Evolutionary conservation across 2,329 filamentous ascomycete species (phyloP), one percentile per base, ranked within the genome.

Genomic region (Phaeosphaeria sp.): DNA sequence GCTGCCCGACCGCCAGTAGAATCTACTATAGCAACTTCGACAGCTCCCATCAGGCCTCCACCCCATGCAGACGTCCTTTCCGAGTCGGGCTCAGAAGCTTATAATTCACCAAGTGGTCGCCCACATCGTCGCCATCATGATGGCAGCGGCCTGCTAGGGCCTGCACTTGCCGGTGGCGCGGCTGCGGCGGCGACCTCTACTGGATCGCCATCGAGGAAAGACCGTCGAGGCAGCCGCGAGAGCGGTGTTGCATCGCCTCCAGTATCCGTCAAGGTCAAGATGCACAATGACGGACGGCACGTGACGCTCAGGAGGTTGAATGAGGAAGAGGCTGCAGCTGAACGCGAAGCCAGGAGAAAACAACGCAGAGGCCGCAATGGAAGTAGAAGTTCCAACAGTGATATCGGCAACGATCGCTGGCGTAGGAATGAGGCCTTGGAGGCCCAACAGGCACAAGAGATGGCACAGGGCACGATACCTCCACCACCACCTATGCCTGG

Each of bases 181-280:
- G 66, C 59, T 21, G 67, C 65, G 6, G 66, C 63, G 11, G 70
- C 69, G 50, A 61, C 65, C 52, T 65, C 72, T 18, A 67, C 60
- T 21, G 69, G 67, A 10, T 72, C 74, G 17, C 65, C 69, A 13
- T 71, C 70, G n/a, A 71, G 63, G 52, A 66, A 69, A 47, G 69
- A 72, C 27, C 52, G 58, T 20, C 69, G 75, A 52, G 68, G 67
- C 57, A 74, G 73, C 52, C 63, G 61, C 53, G 78, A 81, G 46
- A 79, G 79, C 46, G 80, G 80, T 59, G 75, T 82, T 27, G 80
- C 79, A 22, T 86, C 84, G 0, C 85, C 85, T n/a, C 85, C 86
- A 2, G 85, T 88, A 47, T 87, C 84, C 27, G 82, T 89, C 54
- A 87, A 88, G 71, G 82, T 89, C 43, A 87, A 87, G 68, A 86